phyloP scores from a whole-genome alignment of 352 stramenopile genomes.

The Achlya hypogyna region DNA sequence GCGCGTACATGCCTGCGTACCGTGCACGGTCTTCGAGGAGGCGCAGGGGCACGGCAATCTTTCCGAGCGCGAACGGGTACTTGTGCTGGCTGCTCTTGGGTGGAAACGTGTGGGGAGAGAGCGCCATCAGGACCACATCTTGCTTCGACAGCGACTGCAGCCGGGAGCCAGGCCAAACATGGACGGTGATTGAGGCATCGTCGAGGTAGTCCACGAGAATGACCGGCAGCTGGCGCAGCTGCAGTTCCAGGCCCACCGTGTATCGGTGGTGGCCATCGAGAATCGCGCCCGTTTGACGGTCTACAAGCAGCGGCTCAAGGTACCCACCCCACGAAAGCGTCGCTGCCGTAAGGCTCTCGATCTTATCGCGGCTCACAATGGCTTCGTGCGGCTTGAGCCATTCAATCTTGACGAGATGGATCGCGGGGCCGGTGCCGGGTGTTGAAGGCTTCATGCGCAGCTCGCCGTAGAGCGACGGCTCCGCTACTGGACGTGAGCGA shows the following conservation, averaged over 20 bases:
- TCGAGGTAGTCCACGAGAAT: slow-evolving; percentile 20
- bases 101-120: slow-evolving; percentile 20
- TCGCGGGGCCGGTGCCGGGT: background rate
- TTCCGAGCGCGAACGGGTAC: slow-evolving; percentile 37
- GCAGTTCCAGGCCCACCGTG: slow-evolving; percentile 19
- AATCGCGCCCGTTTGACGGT: slow-evolving; percentile 20
- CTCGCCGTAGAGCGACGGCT: background rate
- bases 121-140: slow-evolving; percentile 18
- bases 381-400: slow-evolving; percentile 22
- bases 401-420: slow-evolving; percentile 71
- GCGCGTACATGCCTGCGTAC: slow-evolving; percentile 6
- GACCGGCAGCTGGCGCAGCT: slow-evolving; percentile 14
- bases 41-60: slow-evolving; percentile 2
- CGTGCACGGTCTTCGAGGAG: background rate
- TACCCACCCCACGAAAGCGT: slow-evolving; percentile 20
- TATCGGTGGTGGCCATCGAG: slow-evolving; percentile 22
- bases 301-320: slow-evolving; percentile 18
- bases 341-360: slow-evolving; percentile 10
- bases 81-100: slow-evolving; percentile 36
- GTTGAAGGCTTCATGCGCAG: background rate
- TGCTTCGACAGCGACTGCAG: slow-evolving; percentile 10
- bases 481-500: background rate
- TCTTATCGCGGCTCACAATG: slow-evolving; percentile 17
- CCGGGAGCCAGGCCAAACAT: slow-evolving; percentile 19
- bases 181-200: slow-evolving; percentile 15